These are phyloP conservation scores for Triangularia verruculosa DNA, from an alignment of 2,329 filamentous ascomycete species.

Conservation along the genomic window DNA sequence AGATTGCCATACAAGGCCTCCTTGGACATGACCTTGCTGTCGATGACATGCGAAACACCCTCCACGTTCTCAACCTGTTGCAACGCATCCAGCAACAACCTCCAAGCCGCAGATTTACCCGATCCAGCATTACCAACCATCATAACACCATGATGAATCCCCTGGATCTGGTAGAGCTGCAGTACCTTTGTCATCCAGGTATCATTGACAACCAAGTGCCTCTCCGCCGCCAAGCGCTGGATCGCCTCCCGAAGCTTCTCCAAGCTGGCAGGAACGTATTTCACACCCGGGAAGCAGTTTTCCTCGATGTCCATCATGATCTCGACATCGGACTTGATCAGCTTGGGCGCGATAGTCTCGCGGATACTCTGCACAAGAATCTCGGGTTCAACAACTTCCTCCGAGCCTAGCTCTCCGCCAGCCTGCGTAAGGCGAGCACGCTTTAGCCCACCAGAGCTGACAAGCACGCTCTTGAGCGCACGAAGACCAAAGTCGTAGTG, in stretches of 20 bases:
- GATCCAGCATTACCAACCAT: conserved; percentile 99
- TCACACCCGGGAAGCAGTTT: conserved; percentile 84
- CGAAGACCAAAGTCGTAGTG: conserved; percentile 99
- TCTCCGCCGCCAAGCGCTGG: conserved; percentile 74
- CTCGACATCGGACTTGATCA: conserved; percentile 88
- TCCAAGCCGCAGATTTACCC: conserved; percentile 95
- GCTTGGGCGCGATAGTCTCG: conserved; percentile 96
- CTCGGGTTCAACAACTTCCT: conserved; percentile 83
- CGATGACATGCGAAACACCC: conserved; percentile 94
- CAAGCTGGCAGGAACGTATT: conserved; percentile 88
- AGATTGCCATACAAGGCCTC: conserved; percentile 94
- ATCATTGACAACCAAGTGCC: conserved; percentile 85
- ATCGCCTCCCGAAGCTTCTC: conserved; percentile 78
- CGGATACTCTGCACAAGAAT: conserved; percentile 98
- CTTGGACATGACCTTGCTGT: conserved; percentile 99
- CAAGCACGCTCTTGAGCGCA: conserved; percentile 95
- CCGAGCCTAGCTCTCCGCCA: conserved; percentile 57
- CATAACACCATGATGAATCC: conserved; percentile 99
- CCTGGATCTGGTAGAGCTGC: conserved; percentile 96
- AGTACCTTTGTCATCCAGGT: conserved; percentile 97
- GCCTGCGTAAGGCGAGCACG: conserved; percentile 67
- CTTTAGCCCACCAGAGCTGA: conserved; percentile 95
- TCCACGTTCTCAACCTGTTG: conserved; percentile 89
- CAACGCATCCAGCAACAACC: conserved; percentile 82
- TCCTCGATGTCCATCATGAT: conserved; percentile 81